Base-by-base conservation (phyloP, 805 yeast genomes). In the Phaffomyces thermotolerans region DNA sequence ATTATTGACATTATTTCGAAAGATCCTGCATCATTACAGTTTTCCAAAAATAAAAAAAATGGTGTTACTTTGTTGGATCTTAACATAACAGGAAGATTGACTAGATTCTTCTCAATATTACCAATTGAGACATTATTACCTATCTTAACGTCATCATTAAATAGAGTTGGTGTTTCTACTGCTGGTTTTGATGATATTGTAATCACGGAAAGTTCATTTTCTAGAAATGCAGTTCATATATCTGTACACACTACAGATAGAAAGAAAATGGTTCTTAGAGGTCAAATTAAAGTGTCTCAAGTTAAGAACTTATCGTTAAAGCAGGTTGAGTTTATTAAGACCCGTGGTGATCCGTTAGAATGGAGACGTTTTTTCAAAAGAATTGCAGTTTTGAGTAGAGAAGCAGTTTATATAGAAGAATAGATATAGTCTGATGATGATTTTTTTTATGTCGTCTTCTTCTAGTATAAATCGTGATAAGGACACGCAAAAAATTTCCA, bases 291-390 rank as follows among this genome's bases (percentile, higher is more conserved):
- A 24, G 66, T 79, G 10, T 56, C 65, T 3, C 58, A 62, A 32
- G 55, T 73, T 1, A 69, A 66, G 29, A 64, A 65, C 25, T 52
- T 64, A 41, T 56, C 59, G 10, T 63, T 72, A 41, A 70, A 74
- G 45, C 73, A 71, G 41, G 67, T 82, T 0, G 76, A 73, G 42
- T 80, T 82, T 52, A 59, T 72, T 32, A 77, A 76, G 50, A 64
- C 71, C 4, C 69, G 71, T 31, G 86, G 84, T 0, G 88, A 82
- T 60, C 88, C 89, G 0, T 56, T 82, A 34, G 89, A 82, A 57
- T 82, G 89, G 89, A 69, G 89, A 59, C 62, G 79, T 14, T 63
- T 82, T 17, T 82, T 83, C 62, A 78, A 79, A 53, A 68, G 69
- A 38, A 67, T 79, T 27, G 73, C 81, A 1, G 58, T 75, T 10